Percentiles rank a stretch among this genome's conserved stretches.
Evolutionary conservation across 2,329 filamentous ascomycete species (phyloP).

Genomic region (Diaporthe humulicola): DNA sequence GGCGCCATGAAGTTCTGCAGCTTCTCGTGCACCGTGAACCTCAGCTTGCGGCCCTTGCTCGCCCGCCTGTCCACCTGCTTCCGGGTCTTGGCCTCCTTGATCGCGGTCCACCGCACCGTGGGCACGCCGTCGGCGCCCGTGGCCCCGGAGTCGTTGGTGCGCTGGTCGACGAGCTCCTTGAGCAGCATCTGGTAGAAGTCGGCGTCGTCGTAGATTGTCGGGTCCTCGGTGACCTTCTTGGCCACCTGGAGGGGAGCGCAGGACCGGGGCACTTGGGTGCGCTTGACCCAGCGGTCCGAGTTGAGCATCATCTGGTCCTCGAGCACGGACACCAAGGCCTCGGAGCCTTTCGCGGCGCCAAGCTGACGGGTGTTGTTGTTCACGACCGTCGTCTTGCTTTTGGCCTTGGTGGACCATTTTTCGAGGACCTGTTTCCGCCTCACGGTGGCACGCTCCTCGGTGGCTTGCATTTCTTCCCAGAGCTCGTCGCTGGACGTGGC

Average conservation of each 20-base stretch:
- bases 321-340: conserved; percentile 76
- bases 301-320: conserved; percentile 78
- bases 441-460: conserved; percentile 71
- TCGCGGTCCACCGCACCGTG: conserved; percentile 74
- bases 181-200: conserved; percentile 95
- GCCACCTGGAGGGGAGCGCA: conserved; percentile 80
- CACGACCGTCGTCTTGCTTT: conserved; percentile 68
- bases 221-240: conserved; percentile 68
- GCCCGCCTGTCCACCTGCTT: conserved; percentile 92
- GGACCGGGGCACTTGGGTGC: conserved; percentile 79
- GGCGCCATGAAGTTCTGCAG: conserved; percentile 98
- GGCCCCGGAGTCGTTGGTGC: conserved; percentile 75
- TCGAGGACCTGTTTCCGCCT: conserved; percentile 81
- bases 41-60: conserved; percentile 93
- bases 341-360: conserved; percentile 59
- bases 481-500: conserved; percentile 74
- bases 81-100: conserved; percentile 83
- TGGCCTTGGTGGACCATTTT: conserved; percentile 90
- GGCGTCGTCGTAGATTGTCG: conserved; percentile 87
- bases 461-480: conserved; percentile 77
- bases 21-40: conserved; percentile 96
- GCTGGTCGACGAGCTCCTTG: conserved; percentile 92
- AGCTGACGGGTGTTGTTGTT: conserved; percentile 65
- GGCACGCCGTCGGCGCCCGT: conserved; percentile 57
- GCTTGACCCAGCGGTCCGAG: conserved; percentile 76